Base-by-base conservation (phyloP, 208 protist genomes). In the Angomonas desouzai region DNA sequence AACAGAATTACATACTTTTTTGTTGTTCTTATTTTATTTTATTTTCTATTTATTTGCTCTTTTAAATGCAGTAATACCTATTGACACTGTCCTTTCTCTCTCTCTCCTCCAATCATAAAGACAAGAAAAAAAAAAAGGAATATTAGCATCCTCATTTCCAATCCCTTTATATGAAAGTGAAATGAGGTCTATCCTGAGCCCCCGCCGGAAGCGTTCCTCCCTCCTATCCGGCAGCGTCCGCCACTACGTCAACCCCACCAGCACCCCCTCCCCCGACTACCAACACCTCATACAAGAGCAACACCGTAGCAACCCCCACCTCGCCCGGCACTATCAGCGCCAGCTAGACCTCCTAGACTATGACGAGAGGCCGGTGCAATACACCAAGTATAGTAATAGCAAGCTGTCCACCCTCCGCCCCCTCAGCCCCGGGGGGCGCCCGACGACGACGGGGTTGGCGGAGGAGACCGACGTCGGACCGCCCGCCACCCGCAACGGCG, bases 11-110 rank as follows among this genome's bases (percentile, higher is more conserved):
- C 9, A 40, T 13, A 40, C 36, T 40, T 6, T 13, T 13, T 16
- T 62, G 38, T 55, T 25, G 47, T 47, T 64, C 32, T 64, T 63
- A 55, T 53, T 53, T 62, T 69, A 49, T 62, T 63, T 61, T 62
- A 59, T 62, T 59, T 23, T 55, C 61, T 27, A 16, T 30, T 64
- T 4, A 18, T 18, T 3, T 51, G 22, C 43, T 66, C 55, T 48
- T 55, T 36, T 11, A 36, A 40, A 49, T 25, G n/a, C n/a, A n/a
- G n/a, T n/a, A n/a, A n/a, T n/a, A n/a, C n/a, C n/a, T 53, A 58
- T 45, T 59, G 34, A 62, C 22, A 48, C 9, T 40, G 13, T 38
- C 62, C 29, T 62, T 43, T 62, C 32, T 68, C 4, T 18, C 32
- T 11, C 18, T 29, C 25, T 23, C 10, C 23, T 20, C 20, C 28